These are phyloP conservation scores for Colletotrichum tropicale DNA, from an alignment of 2,329 filamentous ascomycete species.

Conservation along the genomic window DNA sequence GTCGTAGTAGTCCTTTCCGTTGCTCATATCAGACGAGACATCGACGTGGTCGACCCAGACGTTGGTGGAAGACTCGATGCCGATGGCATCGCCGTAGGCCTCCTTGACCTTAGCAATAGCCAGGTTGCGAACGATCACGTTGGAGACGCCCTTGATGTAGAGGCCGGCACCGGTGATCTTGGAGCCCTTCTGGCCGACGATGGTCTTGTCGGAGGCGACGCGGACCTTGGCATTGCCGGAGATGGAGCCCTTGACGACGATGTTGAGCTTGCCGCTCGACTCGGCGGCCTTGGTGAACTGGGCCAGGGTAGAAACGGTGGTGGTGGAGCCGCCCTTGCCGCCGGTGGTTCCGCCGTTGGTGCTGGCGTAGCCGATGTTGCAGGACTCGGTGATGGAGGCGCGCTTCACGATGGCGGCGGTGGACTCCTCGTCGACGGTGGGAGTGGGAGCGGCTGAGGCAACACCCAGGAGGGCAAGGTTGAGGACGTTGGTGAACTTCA, in stretches of 20 bases:
- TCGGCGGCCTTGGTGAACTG: constrained; percentile 51
- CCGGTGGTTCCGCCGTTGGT: constrained; percentile 51
- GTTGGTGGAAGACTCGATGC: constrained; percentile 60
- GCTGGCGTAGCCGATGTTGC: constrained; percentile 37
- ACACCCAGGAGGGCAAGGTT: constrained; percentile 31
- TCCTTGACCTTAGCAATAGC: constrained; percentile 62
- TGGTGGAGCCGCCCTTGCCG: constrained; percentile 53
- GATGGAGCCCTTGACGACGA: constrained; percentile 46
- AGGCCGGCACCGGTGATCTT: constrained; percentile 53
- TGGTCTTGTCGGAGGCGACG: constrained; percentile 49
- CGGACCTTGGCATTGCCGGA: constrained; percentile 43
- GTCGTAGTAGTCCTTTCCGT: constrained; percentile 74
- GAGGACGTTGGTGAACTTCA: constrained; percentile 36
- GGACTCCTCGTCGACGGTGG: constrained; percentile 29
- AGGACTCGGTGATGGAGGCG: constrained; percentile 39
- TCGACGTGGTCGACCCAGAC: constrained; percentile 74
- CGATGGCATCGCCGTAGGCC: constrained; percentile 62
- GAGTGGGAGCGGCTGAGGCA: constrained; percentile 32
- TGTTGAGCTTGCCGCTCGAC: constrained; percentile 44
- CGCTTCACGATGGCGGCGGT: constrained; percentile 35
- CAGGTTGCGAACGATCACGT: constrained; percentile 68
- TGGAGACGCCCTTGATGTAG: constrained; percentile 55
- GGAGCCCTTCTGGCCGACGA: constrained; percentile 42
- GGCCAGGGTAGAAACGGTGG: constrained; percentile 51
- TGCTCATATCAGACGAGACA: constrained; percentile 61